Evolutionary conservation across 768 basidiomycete genomes (phyloP), one percentile per base, ranked within the genome.

Genomic region (Phallus indusiatus): DNA sequence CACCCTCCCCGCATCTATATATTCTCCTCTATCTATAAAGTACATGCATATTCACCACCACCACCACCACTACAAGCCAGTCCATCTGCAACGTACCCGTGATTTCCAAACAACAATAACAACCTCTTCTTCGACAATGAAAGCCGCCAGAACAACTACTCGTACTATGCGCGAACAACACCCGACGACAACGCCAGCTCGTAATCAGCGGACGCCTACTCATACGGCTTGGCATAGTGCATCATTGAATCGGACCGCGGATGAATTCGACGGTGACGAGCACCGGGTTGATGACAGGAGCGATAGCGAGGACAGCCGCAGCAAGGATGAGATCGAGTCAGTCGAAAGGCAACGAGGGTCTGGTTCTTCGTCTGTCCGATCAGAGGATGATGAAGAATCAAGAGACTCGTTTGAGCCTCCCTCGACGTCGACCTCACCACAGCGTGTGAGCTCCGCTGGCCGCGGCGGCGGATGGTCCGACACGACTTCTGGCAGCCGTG

Each of bases 381-480:
- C 50, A 18, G 21, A 22, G 50, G 50, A 51, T 16, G 50, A 51
- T 22, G 50, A 51, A 51, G 50, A 22, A 51, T 47, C 47, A 42
- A 48, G 55, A 34, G 22, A 50, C 20, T 59, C 48, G 20, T 51
- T 49, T 18, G 57, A 28, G 2, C 42, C 42, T 14, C 42, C 42
- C 14, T 2, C 42, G n/a, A 42, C 42, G 12, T 42, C 42, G 42
- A 20, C 48, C 10, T 59, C 55, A 18, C 21, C n/a, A 20, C n/a
- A 10, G n/a, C 47, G 33, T 18, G 37, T 48, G 8, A 53, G 33
- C 28, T 11, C 57, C 12, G 50, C 50, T 17, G 36, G 21, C 28
- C 47, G 8, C 35, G 48, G 47, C 35, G 48, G 47, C 21, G 57
- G 57, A 34, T 59, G 57, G 57, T 34, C 57, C 20, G 57, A 59